Base-by-base conservation (phyloP, 768 basidiomycete genomes). In the Macrolepiota fuliginosa region DNA sequence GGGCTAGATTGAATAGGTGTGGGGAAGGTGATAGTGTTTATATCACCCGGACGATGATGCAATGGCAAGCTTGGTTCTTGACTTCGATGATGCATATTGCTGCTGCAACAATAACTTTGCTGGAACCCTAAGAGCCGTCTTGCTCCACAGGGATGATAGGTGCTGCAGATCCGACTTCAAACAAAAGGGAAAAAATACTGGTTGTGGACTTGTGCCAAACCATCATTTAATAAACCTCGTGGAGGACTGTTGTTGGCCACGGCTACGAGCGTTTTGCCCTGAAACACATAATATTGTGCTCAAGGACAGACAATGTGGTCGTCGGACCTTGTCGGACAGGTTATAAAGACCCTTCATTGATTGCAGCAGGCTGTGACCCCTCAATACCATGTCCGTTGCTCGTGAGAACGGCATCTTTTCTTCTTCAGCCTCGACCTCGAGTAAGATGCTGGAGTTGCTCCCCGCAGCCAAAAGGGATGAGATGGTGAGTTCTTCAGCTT, bases 391-490 rank as follows among this genome's bases (percentile, higher is more conserved):
- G 25, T 11, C 54, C 29, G 54, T 35, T 37, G 60, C 60, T 61
- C 60, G 60, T 61, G 60, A 61, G 60, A 61, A 61, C 60, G 24
- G 46, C 52, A 51, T 32, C 58, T 52, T 54, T 55, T 61, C 60
- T 53, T 45, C 58, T 51, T 47, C 60, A 50, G 45, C 60, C 42
- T 49, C 37, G 35, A 61, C 52, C 35, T 55, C 42, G 46, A 42
- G 19, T 39, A 55, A 29, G 45, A 55, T 55, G 53, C 36, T 37
- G 19, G 22, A 36, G 45, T 54, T 27, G 53, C 32, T 22, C 13
- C n/a, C 46, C 22, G 15, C 42, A 45, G 25, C 24, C 24, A 32
- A 24, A 46, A 54, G 47, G 60, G 59, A 49, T 39, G 46, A 47
- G 46, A 55, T 40, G 35, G 60, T 61, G 45, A 61, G 60, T 24